phyloP scores from a whole-genome alignment of 768 basidiomycete genomes.

The Sarcomyxa edulis region DNA sequence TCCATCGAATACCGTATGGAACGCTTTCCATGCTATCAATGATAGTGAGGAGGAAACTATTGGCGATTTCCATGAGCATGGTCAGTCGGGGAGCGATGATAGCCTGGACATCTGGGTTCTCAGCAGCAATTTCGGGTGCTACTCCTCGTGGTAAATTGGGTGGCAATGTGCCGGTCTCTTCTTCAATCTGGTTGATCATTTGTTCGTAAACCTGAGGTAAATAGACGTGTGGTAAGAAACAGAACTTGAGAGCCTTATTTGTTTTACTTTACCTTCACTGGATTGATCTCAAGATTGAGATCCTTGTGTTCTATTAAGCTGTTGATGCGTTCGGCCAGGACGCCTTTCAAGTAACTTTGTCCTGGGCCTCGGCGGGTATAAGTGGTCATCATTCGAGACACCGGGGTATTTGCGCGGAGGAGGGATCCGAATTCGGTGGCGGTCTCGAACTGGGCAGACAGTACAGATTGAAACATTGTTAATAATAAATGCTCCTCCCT shows the following conservation, averaged over 20 bases:
- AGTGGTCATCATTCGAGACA: slow-evolving; percentile 99
- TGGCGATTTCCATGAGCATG: slow-evolving; percentile 99
- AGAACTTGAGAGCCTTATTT: background rate
- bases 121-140: slow-evolving; percentile 89
- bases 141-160: slow-evolving; percentile 90
- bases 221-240: background rate
- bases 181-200: slow-evolving; percentile 98
- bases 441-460: slow-evolving; percentile 98
- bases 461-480: slow-evolving; percentile 99
- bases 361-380: slow-evolving; percentile 98
- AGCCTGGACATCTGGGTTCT: slow-evolving; percentile 93
- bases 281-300: slow-evolving; percentile 98
- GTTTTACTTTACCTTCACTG: slow-evolving; percentile 69
- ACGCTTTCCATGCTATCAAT: slow-evolving; percentile 98
- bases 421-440: slow-evolving; percentile 99
- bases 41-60: slow-evolving; percentile 94
- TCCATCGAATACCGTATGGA: slow-evolving; percentile 99
- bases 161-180: slow-evolving; percentile 90
- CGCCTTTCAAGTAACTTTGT: slow-evolving; percentile 96
- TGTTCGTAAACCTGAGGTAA: slow-evolving; percentile 88
- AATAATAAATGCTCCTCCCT: slow-evolving; percentile 96
- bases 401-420: slow-evolving; percentile 96
- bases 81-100: slow-evolving; percentile 96
- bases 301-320: slow-evolving; percentile 99
- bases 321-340: slow-evolving; percentile 97